Conservation (phyloP, 2,329 filamentous ascomycete genomes). For the Alternaria arborescens region DNA sequence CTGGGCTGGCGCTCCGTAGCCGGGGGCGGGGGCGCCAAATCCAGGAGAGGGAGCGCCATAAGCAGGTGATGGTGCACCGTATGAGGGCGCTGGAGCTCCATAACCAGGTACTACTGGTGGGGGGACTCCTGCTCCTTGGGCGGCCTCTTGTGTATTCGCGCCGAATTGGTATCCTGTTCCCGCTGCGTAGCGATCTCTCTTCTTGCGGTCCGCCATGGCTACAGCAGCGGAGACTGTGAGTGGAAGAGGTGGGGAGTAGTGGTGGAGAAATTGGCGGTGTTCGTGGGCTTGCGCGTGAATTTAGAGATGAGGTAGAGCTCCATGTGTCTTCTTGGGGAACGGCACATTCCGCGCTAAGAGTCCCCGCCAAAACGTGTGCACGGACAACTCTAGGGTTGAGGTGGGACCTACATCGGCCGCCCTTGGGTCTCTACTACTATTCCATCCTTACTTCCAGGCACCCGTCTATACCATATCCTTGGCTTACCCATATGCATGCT, state of each 20-base stretch:
- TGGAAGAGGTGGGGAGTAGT: conserved; percentile 17
- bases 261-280: conserved; percentile 18
- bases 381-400: conserved; percentile 21
- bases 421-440: background rate
- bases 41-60: conserved; percentile 52
- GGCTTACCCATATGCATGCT: background rate
- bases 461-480: background rate
- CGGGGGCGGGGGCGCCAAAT: conserved; percentile 34
- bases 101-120: conserved; percentile 30
- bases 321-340: conserved; percentile 49
- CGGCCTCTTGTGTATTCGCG: conserved; percentile 73
- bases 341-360: conserved; percentile 40
- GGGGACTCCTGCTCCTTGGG: conserved; percentile 59
- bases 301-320: conserved; percentile 38
- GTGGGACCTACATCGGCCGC: conserved; percentile 9
- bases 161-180: conserved; percentile 96
- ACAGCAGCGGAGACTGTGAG: conserved; percentile 22
- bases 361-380: conserved; percentile 33
- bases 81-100: conserved; percentile 52
- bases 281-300: conserved; percentile 32
- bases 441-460: conserved; percentile 19
- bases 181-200: conserved; percentile 94
- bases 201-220: conserved; percentile 64
- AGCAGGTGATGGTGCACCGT: conserved; percentile 46
- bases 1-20: conserved; percentile 44